These are phyloP conservation scores for Gnaphalium uliginosum DNA, from an alignment of 129 eudicot genomes.

Conservation along the genomic window DNA sequence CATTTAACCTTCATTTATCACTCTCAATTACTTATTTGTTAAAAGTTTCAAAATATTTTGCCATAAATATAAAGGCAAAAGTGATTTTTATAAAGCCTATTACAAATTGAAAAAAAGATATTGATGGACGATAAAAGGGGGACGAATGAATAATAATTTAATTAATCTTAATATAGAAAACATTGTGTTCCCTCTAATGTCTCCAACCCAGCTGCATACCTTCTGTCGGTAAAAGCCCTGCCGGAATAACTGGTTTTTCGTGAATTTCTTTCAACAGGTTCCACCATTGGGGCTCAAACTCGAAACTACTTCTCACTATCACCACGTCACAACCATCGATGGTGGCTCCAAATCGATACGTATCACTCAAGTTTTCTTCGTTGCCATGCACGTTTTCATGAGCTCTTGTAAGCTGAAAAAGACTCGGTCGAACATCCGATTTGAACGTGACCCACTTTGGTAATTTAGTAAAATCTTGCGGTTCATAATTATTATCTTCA, in stretches of 20 bases:
- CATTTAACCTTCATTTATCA: too few species aligned
- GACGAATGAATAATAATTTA: too few species aligned
- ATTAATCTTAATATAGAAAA: too few species aligned
- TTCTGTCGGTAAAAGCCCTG: neutral
- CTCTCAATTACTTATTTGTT: too few species aligned
- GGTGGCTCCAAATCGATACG: neutral
- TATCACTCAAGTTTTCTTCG: neutral
- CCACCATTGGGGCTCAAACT: slow-evolving; percentile 15
- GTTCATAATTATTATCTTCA: neutral
- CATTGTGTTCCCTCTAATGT: too few species aligned
- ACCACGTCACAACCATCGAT: neutral
- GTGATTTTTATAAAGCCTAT: too few species aligned
- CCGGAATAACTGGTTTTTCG: neutral
- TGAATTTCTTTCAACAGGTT: neutral
- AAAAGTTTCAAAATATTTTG: too few species aligned
- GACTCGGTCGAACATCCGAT: neutral
- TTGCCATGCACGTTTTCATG: neutral
- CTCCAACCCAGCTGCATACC: too few species aligned
- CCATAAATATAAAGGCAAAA: too few species aligned
- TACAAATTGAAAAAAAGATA: too few species aligned
- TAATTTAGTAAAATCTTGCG: neutral
- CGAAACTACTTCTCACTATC: neutral
- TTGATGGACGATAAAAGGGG: too few species aligned
- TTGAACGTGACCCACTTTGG: slow-evolving; percentile 23
- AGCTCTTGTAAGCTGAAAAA: neutral